Evolutionary conservation across 352 stramenopile genomes (phyloP).

Genomic region (Globisporangium irregulare): DNA sequence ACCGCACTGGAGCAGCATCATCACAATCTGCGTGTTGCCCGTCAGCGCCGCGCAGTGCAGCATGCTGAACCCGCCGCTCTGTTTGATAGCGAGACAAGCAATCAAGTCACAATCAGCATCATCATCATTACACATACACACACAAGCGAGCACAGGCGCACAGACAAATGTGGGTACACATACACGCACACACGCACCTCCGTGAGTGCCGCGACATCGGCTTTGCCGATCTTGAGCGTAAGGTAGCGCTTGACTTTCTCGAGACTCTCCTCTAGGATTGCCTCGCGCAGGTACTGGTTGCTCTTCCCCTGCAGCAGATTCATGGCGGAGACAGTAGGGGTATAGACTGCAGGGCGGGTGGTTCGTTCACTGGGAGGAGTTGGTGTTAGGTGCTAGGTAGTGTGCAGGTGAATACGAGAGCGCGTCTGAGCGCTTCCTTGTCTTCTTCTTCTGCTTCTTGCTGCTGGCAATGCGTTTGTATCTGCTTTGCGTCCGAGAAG

Average conservation of each 20-base stretch:
- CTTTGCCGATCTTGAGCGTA: slow-evolving; percentile 83
- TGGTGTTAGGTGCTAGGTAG: background rate
- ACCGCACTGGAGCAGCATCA: slow-evolving; percentile 83
- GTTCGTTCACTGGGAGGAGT: background rate
- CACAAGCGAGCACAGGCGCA: background rate
- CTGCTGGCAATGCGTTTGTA: background rate
- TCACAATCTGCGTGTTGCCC: slow-evolving; percentile 83
- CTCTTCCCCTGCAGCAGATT: slow-evolving; percentile 85
- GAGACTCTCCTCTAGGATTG: slow-evolving; percentile 78
- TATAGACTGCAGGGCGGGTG: background rate
- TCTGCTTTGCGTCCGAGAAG: background rate
- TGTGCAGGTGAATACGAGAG: background rate
- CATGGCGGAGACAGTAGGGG: slow-evolving; percentile 28
- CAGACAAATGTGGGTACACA: background rate
- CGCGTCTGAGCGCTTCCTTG: background rate
- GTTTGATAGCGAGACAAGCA: background rate
- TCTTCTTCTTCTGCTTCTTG: background rate
- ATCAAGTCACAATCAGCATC: background rate
- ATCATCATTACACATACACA: background rate
- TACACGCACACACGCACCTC: slow-evolving; percentile 29
- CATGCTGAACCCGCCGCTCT: slow-evolving; percentile 81
- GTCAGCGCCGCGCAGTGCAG: slow-evolving; percentile 71
- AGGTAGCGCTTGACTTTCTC: slow-evolving; percentile 80
- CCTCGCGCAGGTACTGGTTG: slow-evolving; percentile 82
- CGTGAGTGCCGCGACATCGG: slow-evolving; percentile 69